These are phyloP conservation scores for Ehretia macrophylla DNA, from an alignment of 257 asterid genomes.

Conservation along the genomic window DNA sequence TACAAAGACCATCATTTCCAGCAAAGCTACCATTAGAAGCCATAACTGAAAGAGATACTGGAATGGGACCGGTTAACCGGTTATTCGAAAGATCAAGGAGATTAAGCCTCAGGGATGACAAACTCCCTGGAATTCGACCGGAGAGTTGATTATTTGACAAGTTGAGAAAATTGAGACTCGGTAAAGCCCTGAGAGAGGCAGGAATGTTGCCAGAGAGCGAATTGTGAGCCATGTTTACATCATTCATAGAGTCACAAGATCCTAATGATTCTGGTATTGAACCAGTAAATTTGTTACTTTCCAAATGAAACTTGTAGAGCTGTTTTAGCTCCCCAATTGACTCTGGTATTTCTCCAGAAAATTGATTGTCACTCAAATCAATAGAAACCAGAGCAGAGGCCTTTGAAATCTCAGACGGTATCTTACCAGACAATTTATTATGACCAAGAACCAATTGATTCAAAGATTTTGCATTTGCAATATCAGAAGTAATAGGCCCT, in stretches of 20 bases:
- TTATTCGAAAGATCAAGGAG: constrained; percentile 75
- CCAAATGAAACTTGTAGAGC: constrained; percentile 44
- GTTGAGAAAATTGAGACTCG: constrained; percentile 60
- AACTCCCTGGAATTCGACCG: constrained; percentile 65
- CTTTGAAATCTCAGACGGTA: constrained; percentile 49
- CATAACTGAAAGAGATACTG: constrained; percentile 46
- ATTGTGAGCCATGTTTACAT: constrained; percentile 61
- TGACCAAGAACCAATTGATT: constrained; percentile 38
- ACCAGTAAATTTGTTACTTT: constrained; percentile 57
- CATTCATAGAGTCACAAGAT: constrained; percentile 52
- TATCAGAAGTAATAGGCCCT: constrained; percentile 56
- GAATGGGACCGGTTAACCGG: constrained; percentile 54
- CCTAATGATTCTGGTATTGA: constrained; percentile 63
- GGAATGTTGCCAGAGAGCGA: constrained; percentile 60
- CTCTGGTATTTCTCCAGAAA: constrained; percentile 58
- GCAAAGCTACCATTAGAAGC: constrained; percentile 67
- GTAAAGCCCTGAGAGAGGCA: constrained; percentile 45
- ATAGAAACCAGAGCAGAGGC: constrained; percentile 43
- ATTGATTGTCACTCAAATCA: constrained; percentile 54
- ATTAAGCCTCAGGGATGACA: constrained; percentile 56
- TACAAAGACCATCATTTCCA: constrained; percentile 66
- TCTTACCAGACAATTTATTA: constrained; percentile 50
- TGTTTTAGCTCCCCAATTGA: constrained; percentile 50
- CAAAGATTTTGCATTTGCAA: constrained; percentile 53
- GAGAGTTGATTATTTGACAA: constrained; percentile 64